phyloP scores from a whole-genome alignment of 768 basidiomycete species.

The Suillus placidus region DNA sequence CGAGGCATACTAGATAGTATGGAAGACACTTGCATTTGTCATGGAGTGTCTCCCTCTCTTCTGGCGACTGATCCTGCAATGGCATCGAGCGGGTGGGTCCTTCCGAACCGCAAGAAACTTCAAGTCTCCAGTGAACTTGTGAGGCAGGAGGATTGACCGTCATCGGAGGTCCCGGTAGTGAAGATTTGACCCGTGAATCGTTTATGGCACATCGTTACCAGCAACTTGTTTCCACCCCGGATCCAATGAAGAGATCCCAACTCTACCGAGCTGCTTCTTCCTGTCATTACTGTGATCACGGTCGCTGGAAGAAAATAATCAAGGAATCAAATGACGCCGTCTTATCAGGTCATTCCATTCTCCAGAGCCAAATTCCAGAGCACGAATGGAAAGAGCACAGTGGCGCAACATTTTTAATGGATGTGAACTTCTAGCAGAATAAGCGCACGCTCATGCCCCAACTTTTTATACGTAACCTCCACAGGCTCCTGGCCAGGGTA shows the following conservation, averaged over 20 bases:
- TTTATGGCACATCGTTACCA: constrained; percentile 3
- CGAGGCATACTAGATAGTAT: not conserved
- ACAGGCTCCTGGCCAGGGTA: not conserved
- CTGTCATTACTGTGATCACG: not conserved
- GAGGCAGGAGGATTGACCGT: not conserved
- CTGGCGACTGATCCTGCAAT: not conserved
- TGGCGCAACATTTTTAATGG: not conserved
- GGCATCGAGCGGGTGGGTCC: not conserved
- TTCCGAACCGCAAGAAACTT: not conserved
- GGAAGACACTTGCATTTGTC: not conserved
- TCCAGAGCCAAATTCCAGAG: not conserved
- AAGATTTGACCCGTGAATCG: not conserved
- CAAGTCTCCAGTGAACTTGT: not conserved
- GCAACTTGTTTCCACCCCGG: not conserved
- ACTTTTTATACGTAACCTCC: constrained; percentile 3
- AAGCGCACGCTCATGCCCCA: not conserved
- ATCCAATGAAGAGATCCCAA: not conserved
- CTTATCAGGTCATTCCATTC: not conserved
- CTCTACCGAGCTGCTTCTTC: constrained; percentile 1
- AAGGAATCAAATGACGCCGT: not conserved
- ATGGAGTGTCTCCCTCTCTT: not conserved
- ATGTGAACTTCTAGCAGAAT: not conserved
- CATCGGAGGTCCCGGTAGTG: not conserved
- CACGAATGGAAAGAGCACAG: not conserved
- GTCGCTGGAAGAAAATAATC: not conserved